Evolutionary conservation across 805 yeast genomes (phyloP).

Genomic region (Cyberlindnera petersonii): DNA sequence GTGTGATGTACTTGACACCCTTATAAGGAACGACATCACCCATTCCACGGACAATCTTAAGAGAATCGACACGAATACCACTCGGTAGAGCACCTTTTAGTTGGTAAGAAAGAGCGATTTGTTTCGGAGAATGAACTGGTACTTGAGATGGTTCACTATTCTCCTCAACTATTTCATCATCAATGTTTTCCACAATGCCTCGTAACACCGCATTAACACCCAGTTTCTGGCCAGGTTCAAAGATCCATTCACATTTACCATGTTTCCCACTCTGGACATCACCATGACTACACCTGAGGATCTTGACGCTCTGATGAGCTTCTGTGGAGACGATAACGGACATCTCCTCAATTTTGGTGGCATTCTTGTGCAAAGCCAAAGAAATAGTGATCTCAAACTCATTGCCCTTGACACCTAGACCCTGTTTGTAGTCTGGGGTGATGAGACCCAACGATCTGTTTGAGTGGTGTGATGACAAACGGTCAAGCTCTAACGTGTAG

Average conservation of each 20-base stretch:
- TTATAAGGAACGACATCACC: conserved; percentile 76
- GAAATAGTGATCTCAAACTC: conserved; percentile 36
- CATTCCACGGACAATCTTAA: conserved; percentile 58
- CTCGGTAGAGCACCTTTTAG: conserved; percentile 73
- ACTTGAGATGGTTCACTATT: not conserved
- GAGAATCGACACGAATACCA: conserved; percentile 63
- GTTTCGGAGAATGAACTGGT: conserved; percentile 35
- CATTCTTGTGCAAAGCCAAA: conserved; percentile 37
- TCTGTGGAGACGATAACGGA: conserved; percentile 35
- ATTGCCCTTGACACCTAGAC: conserved; percentile 33
- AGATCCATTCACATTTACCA: conserved; percentile 63
- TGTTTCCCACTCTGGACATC: conserved; percentile 56
- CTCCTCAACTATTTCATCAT: conserved; percentile 5
- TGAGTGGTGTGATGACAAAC: conserved; percentile 14
- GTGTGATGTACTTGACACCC: conserved; percentile 81
- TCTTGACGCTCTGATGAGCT: conserved; percentile 40
- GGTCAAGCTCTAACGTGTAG: conserved; percentile 55
- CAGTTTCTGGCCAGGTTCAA: conserved; percentile 52
- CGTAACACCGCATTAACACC: conserved; percentile 68
- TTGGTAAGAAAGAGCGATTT: conserved; percentile 47
- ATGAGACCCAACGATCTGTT: conserved; percentile 28
- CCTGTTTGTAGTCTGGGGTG: conserved; percentile 28
- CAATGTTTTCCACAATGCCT: conserved; percentile 44
- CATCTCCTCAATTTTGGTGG: conserved; percentile 46
- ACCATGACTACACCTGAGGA: conserved; percentile 70